phyloP scores from a whole-genome alignment of 2,329 filamentous ascomycete genomes.

The Mycogone perniciosa region DNA sequence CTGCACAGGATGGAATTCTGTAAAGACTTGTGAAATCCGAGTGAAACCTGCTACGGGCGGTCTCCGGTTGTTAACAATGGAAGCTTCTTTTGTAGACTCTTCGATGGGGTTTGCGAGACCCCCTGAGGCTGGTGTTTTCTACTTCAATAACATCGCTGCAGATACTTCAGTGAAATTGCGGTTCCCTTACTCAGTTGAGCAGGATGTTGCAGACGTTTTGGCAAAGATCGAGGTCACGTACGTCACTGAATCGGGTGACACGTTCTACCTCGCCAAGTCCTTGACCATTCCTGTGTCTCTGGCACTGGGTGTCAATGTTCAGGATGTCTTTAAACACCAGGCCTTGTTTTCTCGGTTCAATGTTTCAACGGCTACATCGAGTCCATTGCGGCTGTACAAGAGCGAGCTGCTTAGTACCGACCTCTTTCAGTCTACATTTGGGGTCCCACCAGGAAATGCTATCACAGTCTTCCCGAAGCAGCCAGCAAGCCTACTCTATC shows the following conservation, averaged over 20 bases:
- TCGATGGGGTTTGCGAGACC: slow-evolving; percentile 39
- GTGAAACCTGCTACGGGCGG: slow-evolving; percentile 61
- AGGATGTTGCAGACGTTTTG: slow-evolving; percentile 62
- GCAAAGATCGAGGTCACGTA: slow-evolving; percentile 74
- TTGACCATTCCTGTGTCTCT: slow-evolving; percentile 69
- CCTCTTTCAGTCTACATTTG: slow-evolving; percentile 59
- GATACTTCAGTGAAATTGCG: slow-evolving; percentile 50
- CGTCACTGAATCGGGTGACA: slow-evolving; percentile 55
- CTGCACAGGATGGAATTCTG: slow-evolving; percentile 66
- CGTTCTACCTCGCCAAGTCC: slow-evolving; percentile 29
- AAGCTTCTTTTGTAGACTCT: slow-evolving; percentile 45
- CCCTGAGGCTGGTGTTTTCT: slow-evolving; percentile 48
- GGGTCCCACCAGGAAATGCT: slow-evolving; percentile 43
- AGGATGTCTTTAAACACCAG: slow-evolving; percentile 85
- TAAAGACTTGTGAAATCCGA: slow-evolving; percentile 52
- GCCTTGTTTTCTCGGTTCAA: slow-evolving; percentile 85
- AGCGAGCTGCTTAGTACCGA: slow-evolving; percentile 63
- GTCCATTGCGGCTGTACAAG: slow-evolving; percentile 67
- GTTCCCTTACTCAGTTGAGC: slow-evolving; percentile 79
- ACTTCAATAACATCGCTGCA: slow-evolving; percentile 40
- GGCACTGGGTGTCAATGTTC: slow-evolving; percentile 89
- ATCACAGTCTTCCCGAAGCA: slow-evolving; percentile 73
- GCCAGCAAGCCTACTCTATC: slow-evolving; percentile 74
- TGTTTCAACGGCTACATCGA: slow-evolving; percentile 70
- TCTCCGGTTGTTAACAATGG: slow-evolving; percentile 55